Percentiles rank a stretch among this genome's conserved stretches.
Conservation (phyloP, 1,284 basidiomycete species). For the Mycosarcoma mackinlayi region DNA sequence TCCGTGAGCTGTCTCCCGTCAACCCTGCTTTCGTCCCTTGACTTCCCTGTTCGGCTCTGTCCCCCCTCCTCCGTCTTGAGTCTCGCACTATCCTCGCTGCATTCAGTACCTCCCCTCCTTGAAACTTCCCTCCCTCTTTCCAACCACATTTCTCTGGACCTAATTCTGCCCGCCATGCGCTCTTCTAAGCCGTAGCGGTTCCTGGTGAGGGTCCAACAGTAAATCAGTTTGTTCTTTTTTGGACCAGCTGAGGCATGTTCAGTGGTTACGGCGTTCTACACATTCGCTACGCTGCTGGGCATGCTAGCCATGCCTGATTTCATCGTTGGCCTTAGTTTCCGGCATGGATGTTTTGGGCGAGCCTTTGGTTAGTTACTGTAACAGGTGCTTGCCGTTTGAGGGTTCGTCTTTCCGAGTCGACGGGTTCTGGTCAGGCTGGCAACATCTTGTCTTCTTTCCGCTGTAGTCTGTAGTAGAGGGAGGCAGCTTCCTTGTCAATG, state of each 20-base stretch:
- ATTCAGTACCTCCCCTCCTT: not conserved
- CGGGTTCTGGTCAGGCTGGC: constrained; percentile 31
- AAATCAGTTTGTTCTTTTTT: constrained; percentile 13
- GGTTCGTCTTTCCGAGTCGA: constrained; percentile 27
- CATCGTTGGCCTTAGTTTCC: constrained; percentile 17
- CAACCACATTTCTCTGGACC: constrained; percentile 24
- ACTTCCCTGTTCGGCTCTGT: not conserved
- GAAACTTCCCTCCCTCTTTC: not conserved
- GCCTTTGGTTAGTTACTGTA: constrained; percentile 34
- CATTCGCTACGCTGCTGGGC: constrained; percentile 41
- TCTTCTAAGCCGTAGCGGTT: constrained; percentile 53
- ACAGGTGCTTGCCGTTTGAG: constrained; percentile 36
- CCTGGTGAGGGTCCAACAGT: constrained; percentile 55
- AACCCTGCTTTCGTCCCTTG: not conserved
- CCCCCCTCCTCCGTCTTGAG: not conserved
- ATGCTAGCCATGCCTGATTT: constrained; percentile 32
- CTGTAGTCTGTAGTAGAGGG: not conserved
- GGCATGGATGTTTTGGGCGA: constrained; percentile 12
- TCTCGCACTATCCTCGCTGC: not conserved
- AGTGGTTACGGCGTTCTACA: constrained; percentile 43
- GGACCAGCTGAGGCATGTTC: constrained; percentile 23
- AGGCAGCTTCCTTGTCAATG: not conserved
- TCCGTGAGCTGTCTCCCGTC: not conserved
- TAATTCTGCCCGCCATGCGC: constrained; percentile 53
- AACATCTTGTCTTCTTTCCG: constrained; percentile 16